Base-by-base conservation (phyloP, 441 rosid species). In the Euphorbia celastroides region DNA sequence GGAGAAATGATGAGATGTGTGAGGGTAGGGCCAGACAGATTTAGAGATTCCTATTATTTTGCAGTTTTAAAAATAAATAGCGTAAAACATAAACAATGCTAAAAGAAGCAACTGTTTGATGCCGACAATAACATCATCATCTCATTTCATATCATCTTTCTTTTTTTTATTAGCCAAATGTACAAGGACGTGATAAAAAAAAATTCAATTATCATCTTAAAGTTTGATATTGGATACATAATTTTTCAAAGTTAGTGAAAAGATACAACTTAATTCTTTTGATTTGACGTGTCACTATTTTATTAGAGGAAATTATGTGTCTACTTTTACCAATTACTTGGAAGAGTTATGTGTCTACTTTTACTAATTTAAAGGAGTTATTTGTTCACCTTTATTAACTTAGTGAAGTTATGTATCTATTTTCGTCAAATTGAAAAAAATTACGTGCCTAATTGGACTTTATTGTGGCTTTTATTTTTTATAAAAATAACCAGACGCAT, bases 401-500 rank as follows among this genome's bases (percentile, higher is more conserved):
- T n/a, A 34, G 38, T 34, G 38, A 9, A 34, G 38, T 34, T 34
- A 34, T 34, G 38, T 9, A 34, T 34, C 9, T 34, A 4, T 9
- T 9, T 34, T 34, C 9, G 9, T 34, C 38, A 34, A 3, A 3
- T 34, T 34, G 5, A 9, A 34, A 34, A 34, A n/a, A n/a, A n/a
- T n/a, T n/a, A n/a, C n/a, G n/a, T n/a, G n/a, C n/a, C n/a, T n/a
- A n/a, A n/a, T n/a, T n/a, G n/a, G n/a, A n/a, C n/a, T n/a, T n/a
- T n/a, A n/a, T n/a, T n/a, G n/a, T n/a, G n/a, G n/a, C n/a, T 12
- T 30, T 11, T 50, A 48, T 17, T 3, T 27, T 5, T 28, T 34
- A 31, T 57, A 64, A 48, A 28, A 51, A 62, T 44, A 57, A 46
- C 7, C 2, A 48, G 22, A 58, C 60, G 48, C 61, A 57, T 62